Evolutionary conservation across 2,329 filamentous ascomycete genomes (phyloP).

Genomic region (Pestalotiopsis sp.): DNA sequence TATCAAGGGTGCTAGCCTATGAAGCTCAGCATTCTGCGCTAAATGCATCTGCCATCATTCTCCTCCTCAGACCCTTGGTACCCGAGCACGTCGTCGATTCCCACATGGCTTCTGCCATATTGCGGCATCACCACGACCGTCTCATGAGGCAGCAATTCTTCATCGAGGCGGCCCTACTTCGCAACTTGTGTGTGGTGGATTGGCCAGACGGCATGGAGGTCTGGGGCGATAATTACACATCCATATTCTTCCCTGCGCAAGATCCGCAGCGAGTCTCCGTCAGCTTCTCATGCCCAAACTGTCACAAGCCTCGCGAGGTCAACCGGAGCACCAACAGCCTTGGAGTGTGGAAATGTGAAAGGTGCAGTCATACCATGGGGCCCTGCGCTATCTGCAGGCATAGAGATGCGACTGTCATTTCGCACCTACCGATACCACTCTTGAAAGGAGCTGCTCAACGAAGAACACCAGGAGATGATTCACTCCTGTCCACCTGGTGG

Average conservation of each 20-base stretch:
- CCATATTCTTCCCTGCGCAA: conserved; percentile 57
- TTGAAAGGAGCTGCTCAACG: conserved; percentile 25
- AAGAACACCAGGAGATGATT: conserved; percentile 20
- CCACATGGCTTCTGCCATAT: conserved; percentile 56
- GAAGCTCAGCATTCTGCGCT: conserved; percentile 59
- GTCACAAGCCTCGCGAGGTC: conserved; percentile 58
- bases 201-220: conserved; percentile 54
- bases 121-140: conserved; percentile 62
- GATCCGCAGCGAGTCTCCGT: conserved; percentile 49
- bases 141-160: conserved; percentile 63
- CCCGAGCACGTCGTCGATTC: conserved; percentile 56
- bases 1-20: conserved; percentile 57
- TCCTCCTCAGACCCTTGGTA: conserved; percentile 61
- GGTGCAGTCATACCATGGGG: conserved; percentile 54
- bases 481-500: conserved; percentile 57
- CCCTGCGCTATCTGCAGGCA: conserved; percentile 64
- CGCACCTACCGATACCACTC: conserved; percentile 28
- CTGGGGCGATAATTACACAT: conserved; percentile 58
- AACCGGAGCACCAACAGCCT: conserved; percentile 44
- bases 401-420: conserved; percentile 45
- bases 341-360: conserved; percentile 60
- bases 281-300: conserved; percentile 56
- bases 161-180: conserved; percentile 61
- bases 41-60: conserved; percentile 62
- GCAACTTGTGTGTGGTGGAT: conserved; percentile 62